These are phyloP conservation scores for Wallemia mellicola DNA, from an alignment of 1,284 basidiomycete genomes.

Conservation along the genomic window DNA sequence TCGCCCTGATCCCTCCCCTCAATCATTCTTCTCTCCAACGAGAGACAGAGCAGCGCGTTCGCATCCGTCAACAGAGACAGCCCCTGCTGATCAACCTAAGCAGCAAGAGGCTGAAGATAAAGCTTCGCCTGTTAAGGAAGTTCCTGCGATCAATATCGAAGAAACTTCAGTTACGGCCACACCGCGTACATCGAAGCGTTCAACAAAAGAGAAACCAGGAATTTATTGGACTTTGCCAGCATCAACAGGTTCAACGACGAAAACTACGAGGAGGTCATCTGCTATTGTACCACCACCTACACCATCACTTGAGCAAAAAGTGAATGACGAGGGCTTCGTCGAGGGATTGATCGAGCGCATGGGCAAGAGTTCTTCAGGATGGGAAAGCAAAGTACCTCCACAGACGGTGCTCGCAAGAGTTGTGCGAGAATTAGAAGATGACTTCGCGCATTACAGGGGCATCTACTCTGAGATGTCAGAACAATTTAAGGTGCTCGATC, in stretches of 20 bases:
- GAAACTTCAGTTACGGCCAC: background rate
- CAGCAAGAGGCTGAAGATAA: background rate
- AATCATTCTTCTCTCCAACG: background rate
- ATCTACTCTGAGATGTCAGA: conserved; percentile 64
- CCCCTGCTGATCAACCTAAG: background rate
- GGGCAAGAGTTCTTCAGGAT: background rate
- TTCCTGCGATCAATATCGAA: background rate
- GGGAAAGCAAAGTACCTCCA: conserved; percentile 27
- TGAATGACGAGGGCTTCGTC: background rate
- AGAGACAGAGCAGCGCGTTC: background rate
- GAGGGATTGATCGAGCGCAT: background rate
- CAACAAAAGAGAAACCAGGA: background rate
- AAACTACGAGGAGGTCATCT: background rate
- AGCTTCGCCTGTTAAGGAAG: background rate
- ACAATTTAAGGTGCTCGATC: conserved; percentile 61
- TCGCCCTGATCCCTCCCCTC: background rate
- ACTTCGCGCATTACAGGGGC: conserved; percentile 62
- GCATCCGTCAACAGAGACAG: background rate
- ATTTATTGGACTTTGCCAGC: background rate
- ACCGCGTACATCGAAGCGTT: background rate
- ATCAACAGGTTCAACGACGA: background rate
- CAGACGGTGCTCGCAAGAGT: conserved; percentile 53
- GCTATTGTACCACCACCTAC: background rate
- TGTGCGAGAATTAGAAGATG: conserved; percentile 54
- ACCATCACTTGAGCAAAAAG: background rate